Conservation (phyloP, 345 rosid species). For the Barbarea vulgaris region DNA sequence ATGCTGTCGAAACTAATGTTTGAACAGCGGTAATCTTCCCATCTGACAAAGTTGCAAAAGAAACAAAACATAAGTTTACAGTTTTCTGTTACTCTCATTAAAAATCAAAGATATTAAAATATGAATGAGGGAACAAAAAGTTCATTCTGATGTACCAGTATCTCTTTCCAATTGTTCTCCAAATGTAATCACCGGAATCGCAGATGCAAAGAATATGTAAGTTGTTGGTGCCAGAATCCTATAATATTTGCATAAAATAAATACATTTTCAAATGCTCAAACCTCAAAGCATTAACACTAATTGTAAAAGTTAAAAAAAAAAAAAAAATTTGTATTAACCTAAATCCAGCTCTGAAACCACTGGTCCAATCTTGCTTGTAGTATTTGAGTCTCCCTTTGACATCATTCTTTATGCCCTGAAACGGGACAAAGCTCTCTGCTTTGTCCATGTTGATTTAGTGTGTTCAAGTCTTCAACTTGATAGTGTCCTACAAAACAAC, state of each 20-base stretch:
- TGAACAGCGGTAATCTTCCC: conserved; percentile 91
- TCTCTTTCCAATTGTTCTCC: conserved; percentile 93
- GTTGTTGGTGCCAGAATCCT: conserved; percentile 98
- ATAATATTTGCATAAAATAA: not conserved
- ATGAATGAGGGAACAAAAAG: not conserved
- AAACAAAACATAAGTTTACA: conserved; percentile 16
- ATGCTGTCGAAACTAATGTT: conserved; percentile 88
- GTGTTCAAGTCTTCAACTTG: conserved; percentile 11
- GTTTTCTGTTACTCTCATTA: conserved; percentile 3
- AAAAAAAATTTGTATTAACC: conserved; percentile 46
- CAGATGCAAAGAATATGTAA: conserved; percentile 94
- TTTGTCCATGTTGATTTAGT: conserved; percentile 45
- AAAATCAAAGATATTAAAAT: not conserved
- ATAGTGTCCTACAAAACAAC: conserved; percentile 23
- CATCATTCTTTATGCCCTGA: conserved; percentile 81
- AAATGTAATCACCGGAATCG: conserved; percentile 90
- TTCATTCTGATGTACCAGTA: conserved; percentile 53
- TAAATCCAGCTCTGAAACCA: conserved; percentile 77
- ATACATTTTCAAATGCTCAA: not conserved
- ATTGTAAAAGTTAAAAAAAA: not conserved
- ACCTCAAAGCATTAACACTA: conserved; percentile 14
- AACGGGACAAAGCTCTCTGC: conserved; percentile 92
- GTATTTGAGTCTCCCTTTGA: conserved; percentile 72
- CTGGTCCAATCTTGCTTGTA: conserved; percentile 95
- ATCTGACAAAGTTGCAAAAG: conserved; percentile 48